phyloP scores from a whole-genome alignment of 2,329 filamentous ascomycete genomes.

The Xylaria sp. region DNA sequence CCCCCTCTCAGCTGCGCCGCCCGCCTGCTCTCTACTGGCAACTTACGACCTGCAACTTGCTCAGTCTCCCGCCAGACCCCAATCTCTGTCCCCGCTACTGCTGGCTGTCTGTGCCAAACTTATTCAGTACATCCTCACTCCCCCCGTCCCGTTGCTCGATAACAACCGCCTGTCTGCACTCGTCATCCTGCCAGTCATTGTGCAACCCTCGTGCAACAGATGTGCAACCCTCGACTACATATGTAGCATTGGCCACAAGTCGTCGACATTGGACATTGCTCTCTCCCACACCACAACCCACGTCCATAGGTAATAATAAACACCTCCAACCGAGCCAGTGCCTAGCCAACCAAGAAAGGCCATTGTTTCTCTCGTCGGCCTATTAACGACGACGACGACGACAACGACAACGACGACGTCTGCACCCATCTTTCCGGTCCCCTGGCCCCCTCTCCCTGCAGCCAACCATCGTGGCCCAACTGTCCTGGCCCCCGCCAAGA shows the following conservation, averaged over 20 bases:
- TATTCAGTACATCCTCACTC: background rate
- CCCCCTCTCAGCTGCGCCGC: slow-evolving; percentile 15
- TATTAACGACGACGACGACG: slow-evolving; percentile 9
- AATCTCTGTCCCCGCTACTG: background rate
- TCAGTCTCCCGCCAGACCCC: slow-evolving; percentile 4
- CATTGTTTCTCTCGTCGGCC: slow-evolving; percentile 14
- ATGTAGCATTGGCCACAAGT: slow-evolving; percentile 20
- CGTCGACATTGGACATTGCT: slow-evolving; percentile 10
- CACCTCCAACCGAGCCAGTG: slow-evolving; percentile 10
- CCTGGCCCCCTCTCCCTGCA: slow-evolving; percentile 18
- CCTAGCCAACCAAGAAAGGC: slow-evolving; percentile 25
- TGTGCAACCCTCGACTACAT: slow-evolving; percentile 23
- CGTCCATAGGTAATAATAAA: background rate
- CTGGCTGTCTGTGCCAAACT: slow-evolving; percentile 15
- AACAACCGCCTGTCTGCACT: slow-evolving; percentile 39
- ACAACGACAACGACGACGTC: slow-evolving; percentile 23
- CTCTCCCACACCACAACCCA: slow-evolving; percentile 12
- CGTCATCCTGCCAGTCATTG: slow-evolving; percentile 38
- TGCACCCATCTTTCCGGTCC: slow-evolving; percentile 29
- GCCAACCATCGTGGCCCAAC: slow-evolving; percentile 36
- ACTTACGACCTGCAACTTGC: background rate
- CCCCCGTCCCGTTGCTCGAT: slow-evolving; percentile 38
- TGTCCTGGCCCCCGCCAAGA: slow-evolving; percentile 35
- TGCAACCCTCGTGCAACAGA: slow-evolving; percentile 24
- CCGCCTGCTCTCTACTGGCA: background rate